A percentile compares a stretch with the other conserved stretches of the same genome.
Conservation (phyloP, 164 flowering plant species). For the Paratinospora sagittata region DNA sequence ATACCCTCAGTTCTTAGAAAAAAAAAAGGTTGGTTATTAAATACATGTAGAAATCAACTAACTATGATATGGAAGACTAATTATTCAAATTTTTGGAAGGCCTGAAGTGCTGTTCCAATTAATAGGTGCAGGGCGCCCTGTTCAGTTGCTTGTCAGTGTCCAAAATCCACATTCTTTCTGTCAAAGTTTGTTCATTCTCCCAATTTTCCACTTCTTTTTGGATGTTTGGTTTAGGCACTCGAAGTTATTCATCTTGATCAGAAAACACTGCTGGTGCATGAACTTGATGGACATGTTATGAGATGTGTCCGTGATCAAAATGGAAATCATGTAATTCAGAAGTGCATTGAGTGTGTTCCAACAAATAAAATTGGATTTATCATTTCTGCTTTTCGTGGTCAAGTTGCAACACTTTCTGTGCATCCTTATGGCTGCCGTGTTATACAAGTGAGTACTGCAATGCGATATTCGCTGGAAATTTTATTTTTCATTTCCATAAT, state of each 20-base stretch:
- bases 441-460: constrained; percentile 54
- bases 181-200: background rate
- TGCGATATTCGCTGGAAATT: background rate
- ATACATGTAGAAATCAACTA: no score
- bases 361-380: constrained; percentile 56
- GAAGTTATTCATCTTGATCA: constrained; percentile 83
- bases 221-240: constrained; percentile 53
- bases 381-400: constrained; percentile 61
- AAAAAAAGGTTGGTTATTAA: no score
- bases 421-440: constrained; percentile 99
- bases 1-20: no score
- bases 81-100: background rate
- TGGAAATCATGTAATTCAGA: constrained; percentile 91
- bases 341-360: constrained; percentile 82
- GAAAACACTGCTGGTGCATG: constrained; percentile 56
- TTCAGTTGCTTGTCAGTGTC: background rate
- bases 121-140: background rate
- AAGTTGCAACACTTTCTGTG: constrained; percentile 71
- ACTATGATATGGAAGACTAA: no score
- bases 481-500: background rate
- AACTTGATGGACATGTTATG: constrained; percentile 83
- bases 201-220: background rate
- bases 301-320: constrained; percentile 89
- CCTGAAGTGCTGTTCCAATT: background rate
- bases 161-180: background rate